These are phyloP conservation scores for Termitomyces sp. DNA, from an alignment of 768 basidiomycete genomes.

Conservation along the genomic window DNA sequence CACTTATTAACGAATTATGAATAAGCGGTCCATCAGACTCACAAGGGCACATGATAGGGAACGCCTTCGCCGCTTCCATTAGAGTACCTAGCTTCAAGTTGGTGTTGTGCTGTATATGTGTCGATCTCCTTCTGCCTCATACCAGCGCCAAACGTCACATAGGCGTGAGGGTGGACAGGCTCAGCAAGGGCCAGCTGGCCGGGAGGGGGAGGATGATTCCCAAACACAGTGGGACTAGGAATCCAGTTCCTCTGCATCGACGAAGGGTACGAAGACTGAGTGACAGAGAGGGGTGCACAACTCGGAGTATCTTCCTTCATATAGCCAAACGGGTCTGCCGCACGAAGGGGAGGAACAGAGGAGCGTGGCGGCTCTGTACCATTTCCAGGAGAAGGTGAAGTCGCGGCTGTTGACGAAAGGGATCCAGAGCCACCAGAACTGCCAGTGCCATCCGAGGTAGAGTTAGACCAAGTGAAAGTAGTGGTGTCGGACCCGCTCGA, in stretches of 20 bases:
- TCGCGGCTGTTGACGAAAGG: slow-evolving; percentile 23
- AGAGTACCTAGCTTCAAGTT: slow-evolving; percentile 55
- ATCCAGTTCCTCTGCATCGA: slow-evolving; percentile 36
- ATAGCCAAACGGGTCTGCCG: slow-evolving; percentile 60
- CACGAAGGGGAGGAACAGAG: slow-evolving; percentile 14
- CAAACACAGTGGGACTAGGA: slow-evolving; percentile 25
- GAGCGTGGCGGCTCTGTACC: slow-evolving; percentile 3
- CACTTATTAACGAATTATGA: slow-evolving; percentile 1
- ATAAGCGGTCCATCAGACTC: slow-evolving; percentile 24
- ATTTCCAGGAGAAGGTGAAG: slow-evolving; percentile 24
- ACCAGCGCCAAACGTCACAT: slow-evolving; percentile 85
- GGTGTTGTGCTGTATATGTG: slow-evolving; percentile 64
- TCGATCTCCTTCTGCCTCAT: slow-evolving; percentile 85
- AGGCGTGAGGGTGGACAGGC: slow-evolving; percentile 68
- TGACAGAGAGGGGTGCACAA: slow-evolving; percentile 23
- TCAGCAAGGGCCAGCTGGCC: slow-evolving; percentile 44
- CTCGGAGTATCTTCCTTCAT: slow-evolving; percentile 37
- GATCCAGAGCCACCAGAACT: slow-evolving; percentile 10
- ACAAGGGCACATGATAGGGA: slow-evolving; percentile 83
- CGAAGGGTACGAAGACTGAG: slow-evolving; percentile 23
- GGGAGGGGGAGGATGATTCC: slow-evolving; percentile 18
- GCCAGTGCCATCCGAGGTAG: slow-evolving; percentile 12
- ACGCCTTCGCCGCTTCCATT: slow-evolving; percentile 49
- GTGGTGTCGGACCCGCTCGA: slow-evolving; percentile 15
- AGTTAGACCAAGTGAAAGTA: slow-evolving; percentile 13